A percentile compares a stretch with the other conserved stretches of the same genome.
phyloP scores from a whole-genome alignment of 371 early-diverging fungal genomes.

The Blyttiomyces sp. region DNA sequence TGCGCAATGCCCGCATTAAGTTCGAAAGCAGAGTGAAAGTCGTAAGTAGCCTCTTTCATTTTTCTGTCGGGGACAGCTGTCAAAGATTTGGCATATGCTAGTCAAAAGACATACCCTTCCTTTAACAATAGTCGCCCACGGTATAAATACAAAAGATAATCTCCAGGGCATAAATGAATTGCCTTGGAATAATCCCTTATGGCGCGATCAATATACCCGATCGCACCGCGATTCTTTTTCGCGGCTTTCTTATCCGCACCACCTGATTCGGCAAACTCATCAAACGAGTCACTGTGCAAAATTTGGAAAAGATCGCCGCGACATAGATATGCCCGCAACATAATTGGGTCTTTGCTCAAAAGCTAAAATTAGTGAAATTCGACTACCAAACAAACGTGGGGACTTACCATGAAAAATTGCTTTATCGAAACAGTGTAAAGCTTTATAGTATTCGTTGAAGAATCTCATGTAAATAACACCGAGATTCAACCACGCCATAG shows the following conservation, averaged over 20 bases:
- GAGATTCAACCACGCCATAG: constrained; percentile 40
- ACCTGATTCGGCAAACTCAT: constrained; percentile 12
- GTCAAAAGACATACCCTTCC: constrained; percentile 36
- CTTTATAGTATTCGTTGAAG: constrained; percentile 36
- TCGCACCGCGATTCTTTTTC: background rate
- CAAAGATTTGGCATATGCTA: background rate
- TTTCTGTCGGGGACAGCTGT: no score
- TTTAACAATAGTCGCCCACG: constrained; percentile 47
- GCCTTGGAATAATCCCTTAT: constrained; percentile 48
- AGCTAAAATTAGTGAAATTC: background rate
- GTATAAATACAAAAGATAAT: constrained; percentile 46
- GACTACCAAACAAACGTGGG: background rate
- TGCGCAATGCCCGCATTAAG: constrained; percentile 54
- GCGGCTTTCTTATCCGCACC: constrained; percentile 2
- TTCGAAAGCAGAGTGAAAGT: constrained; percentile 56
- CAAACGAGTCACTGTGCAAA: constrained; percentile 28
- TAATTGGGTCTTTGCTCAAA: constrained; percentile 36
- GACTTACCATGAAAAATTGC: constrained; percentile 34
- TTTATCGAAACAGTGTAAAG: constrained; percentile 41
- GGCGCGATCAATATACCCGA: constrained; percentile 33
- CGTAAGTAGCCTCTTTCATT: constrained; percentile 48
- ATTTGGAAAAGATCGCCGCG: constrained; percentile 46
- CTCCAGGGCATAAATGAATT: constrained; percentile 47
- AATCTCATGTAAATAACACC: constrained; percentile 47
- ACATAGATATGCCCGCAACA: constrained; percentile 36